Evolutionary conservation across 176 grass and related monocot genomes (phyloP).

Genomic region (Puccinellia tenuiflora): DNA sequence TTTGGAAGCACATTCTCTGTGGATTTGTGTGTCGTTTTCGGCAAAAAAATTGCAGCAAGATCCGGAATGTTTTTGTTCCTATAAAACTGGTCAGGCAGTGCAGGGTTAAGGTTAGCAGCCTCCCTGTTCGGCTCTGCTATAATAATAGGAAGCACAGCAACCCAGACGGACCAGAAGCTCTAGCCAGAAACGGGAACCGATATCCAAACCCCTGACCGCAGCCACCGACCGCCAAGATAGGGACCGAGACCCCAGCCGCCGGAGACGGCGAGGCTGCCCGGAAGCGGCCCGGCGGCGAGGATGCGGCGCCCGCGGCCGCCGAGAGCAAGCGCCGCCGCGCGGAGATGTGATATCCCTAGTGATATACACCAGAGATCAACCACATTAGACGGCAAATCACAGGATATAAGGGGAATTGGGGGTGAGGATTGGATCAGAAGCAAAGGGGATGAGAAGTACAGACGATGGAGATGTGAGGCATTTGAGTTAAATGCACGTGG

Average conservation of each 20-base stretch:
- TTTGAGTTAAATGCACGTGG: too few relatives aligned
- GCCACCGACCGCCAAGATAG: constrained; percentile 37
- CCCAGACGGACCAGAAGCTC: background rate
- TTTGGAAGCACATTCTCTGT: background rate
- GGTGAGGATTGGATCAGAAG: too few relatives aligned
- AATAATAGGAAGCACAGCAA: background rate
- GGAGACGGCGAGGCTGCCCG: constrained; percentile 21
- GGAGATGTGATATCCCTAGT: background rate
- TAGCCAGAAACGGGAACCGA: constrained; percentile 10
- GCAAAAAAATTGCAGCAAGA: background rate
- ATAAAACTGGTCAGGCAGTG: background rate
- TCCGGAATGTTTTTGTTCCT: background rate
- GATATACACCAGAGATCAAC: too few relatives aligned
- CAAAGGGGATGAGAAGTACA: too few relatives aligned
- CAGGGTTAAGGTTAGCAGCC: background rate
- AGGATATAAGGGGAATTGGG: too few relatives aligned
- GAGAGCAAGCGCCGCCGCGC: constrained; percentile 38
- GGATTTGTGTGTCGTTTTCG: background rate
- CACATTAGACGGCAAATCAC: too few relatives aligned
- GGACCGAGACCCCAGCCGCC: constrained; percentile 28
- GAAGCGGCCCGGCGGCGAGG: constrained; percentile 33
- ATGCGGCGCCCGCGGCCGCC: constrained; percentile 3
- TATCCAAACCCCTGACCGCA: constrained; percentile 2
- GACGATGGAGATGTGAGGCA: too few relatives aligned
- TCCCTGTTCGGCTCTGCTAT: background rate